These are phyloP conservation scores for Fusarium sp. DNA, from an alignment of 2,329 filamentous ascomycete species.

Conservation along the genomic window DNA sequence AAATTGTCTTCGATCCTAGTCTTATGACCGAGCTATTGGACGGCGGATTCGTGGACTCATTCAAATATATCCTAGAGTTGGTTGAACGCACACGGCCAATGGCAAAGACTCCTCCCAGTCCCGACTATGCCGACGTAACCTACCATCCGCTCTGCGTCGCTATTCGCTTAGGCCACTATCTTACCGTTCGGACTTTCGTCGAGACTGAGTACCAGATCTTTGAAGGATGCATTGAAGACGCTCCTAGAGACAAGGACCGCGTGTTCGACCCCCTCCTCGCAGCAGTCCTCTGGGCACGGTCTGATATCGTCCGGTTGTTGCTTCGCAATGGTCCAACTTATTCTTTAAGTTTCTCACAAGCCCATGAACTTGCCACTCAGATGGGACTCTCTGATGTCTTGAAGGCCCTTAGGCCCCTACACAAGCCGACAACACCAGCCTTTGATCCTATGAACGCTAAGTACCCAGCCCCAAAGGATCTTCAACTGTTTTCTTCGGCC, in stretches of 20 bases:
- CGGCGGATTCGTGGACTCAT: constrained; percentile 43
- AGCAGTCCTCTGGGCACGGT: constrained; percentile 48
- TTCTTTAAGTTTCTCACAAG: constrained; percentile 36
- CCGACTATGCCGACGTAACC: constrained; percentile 46
- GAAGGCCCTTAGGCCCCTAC: constrained; percentile 28
- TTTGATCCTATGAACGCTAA: constrained; percentile 22
- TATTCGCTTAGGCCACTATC: constrained; percentile 47
- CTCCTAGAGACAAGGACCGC: constrained; percentile 10
- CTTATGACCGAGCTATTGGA: constrained; percentile 48
- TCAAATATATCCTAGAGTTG: constrained; percentile 48
- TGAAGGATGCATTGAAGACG: constrained; percentile 41
- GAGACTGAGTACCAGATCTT: constrained; percentile 36
- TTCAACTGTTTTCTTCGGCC: constrained; percentile 11
- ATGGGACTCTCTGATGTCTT: constrained; percentile 36
- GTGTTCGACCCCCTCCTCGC: constrained; percentile 50
- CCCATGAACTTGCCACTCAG: constrained; percentile 40
- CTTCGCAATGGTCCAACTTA: constrained; percentile 39
- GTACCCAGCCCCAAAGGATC: constrained; percentile 12
- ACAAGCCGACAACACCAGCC: constrained; percentile 1
- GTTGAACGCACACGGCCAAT: constrained; percentile 44
- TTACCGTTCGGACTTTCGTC: constrained; percentile 33
- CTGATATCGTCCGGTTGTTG: constrained; percentile 43
- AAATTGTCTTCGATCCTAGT: constrained; percentile 39
- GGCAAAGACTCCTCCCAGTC: constrained; percentile 10
- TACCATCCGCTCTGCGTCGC: constrained; percentile 49